phyloP scores from a whole-genome alignment of 75 land plant species.

The Chamaecyparis obtusa region DNA sequence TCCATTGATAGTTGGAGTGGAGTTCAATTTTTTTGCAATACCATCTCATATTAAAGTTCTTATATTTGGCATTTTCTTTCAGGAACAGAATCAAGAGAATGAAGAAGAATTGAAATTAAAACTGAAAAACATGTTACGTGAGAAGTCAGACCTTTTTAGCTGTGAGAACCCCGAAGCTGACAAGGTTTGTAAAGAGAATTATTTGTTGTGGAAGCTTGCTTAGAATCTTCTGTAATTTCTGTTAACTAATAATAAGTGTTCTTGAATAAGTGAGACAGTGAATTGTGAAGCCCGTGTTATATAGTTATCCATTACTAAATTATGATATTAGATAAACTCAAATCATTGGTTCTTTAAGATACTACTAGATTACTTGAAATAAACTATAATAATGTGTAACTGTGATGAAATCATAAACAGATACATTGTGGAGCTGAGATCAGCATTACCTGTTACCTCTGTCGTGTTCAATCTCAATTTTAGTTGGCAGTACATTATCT shows the following conservation, averaged over 20 bases:
- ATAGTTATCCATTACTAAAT: neutral
- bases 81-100: conserved; percentile 14
- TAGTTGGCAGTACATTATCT: neutral
- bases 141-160: conserved; percentile 33
- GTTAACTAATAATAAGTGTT: neutral
- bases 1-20: neutral
- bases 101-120: conserved; percentile 31
- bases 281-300: neutral
- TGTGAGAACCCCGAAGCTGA: conserved; percentile 22
- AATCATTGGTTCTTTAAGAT: neutral
- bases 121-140: conserved; percentile 32
- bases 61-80: neutral
- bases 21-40: neutral
- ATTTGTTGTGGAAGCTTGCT: neutral
- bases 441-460: neutral
- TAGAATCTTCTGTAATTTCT: neutral
- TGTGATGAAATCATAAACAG: neutral
- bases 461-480: neutral
- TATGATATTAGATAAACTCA: neutral
- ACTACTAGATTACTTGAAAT: neutral
- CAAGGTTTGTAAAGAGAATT: conserved; percentile 17
- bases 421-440: neutral
- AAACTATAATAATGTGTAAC: neutral
- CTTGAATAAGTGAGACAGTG: neutral
- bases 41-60: neutral